A percentile compares a stretch with the other conserved stretches of the same genome.
Evolutionary conservation across 768 basidiomycete genomes (phyloP).

Genomic region (Termitomyces bulborhizus): DNA sequence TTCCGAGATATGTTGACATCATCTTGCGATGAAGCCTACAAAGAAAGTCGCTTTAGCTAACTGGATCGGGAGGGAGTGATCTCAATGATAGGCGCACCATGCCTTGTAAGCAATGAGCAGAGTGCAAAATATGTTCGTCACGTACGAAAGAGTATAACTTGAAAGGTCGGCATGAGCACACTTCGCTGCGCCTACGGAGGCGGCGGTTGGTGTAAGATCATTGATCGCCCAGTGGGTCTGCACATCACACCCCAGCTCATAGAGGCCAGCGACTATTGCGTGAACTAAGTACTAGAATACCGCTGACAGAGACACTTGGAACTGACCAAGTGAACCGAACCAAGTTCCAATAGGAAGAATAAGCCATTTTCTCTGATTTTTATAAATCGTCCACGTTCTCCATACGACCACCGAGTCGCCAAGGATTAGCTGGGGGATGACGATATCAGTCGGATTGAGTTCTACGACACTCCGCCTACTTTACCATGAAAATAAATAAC

Average conservation of each 20-base stretch:
- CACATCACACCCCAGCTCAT: constrained; percentile 23
- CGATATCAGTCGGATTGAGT: background rate
- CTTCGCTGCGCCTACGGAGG: constrained; percentile 17
- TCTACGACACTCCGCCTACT: background rate
- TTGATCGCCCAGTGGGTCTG: constrained; percentile 19
- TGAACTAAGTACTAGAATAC: background rate
- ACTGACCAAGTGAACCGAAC: constrained; percentile 21
- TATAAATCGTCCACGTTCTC: constrained; percentile 22
- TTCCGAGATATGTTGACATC: constrained; percentile 19
- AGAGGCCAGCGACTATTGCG: constrained; percentile 20
- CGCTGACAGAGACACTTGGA: background rate
- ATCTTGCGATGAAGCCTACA: constrained; percentile 18
- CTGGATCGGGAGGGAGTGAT: too few species aligned
- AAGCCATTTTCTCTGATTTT: constrained; percentile 13
- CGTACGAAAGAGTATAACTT: constrained; percentile 24
- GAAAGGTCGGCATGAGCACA: constrained; percentile 22
- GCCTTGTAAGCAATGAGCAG: constrained; percentile 20
- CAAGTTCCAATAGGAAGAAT: constrained; percentile 19
- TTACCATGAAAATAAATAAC: constrained; percentile 24
- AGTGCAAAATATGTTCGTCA: constrained; percentile 24
- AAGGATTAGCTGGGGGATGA: constrained; percentile 16
- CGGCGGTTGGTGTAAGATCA: constrained; percentile 17
- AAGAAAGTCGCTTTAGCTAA: background rate
- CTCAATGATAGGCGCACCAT: constrained; percentile 12
- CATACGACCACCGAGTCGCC: constrained; percentile 26